Evolutionary conservation across 345 rosid genomes (phyloP), one percentile per base, ranked within the genome.

Genomic region (Melaleuca quinquenervia): DNA sequence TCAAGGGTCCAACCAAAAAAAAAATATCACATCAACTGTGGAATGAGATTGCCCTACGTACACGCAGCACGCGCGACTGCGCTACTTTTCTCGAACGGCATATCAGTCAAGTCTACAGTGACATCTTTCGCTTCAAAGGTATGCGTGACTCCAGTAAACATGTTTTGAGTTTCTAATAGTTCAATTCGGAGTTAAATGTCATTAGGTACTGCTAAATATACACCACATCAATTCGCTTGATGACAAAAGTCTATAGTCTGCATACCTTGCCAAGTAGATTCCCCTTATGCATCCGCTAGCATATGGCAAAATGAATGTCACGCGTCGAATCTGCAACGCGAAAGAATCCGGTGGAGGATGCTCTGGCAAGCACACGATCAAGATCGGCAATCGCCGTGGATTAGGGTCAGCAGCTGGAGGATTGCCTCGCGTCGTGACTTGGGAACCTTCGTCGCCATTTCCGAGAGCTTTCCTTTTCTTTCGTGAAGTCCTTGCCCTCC

Each of bases 361-460:
- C n/a, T n/a, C 22, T 13, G 24, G 24, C 24, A 10, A 55, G n/a
- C 11, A 54, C 27, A 55, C 13, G 0, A 22, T 55, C 11, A 3
- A 21, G 27, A 55, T 11, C 62, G 5, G 24, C 27, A 52, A 52
- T 52, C 8, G 5, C 3, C 13, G 3, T 8, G 24, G 27, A 24
- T 24, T 21, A 22, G 58, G 58, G 22, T 22, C 3, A 20, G 26
- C 24, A 0, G 27, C 4, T 10, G 10, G 1, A n/a, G 60, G 24
- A 55, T 55, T 3, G 27, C 60, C 5, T 10, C 0, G 6, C 2
- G 13, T n/a, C 2, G 0, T 55, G 8, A 55, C n/a, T 1, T 22
- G 6, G 60, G 15, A 51, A 51, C 14, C 52, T 51, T 51, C 24
- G 24, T 5, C 62, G 13, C 24, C 62, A 24, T 55, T 55, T 24